Conservation (phyloP, 768 basidiomycete genomes). For the Boletus pseudo-olivaceus region DNA sequence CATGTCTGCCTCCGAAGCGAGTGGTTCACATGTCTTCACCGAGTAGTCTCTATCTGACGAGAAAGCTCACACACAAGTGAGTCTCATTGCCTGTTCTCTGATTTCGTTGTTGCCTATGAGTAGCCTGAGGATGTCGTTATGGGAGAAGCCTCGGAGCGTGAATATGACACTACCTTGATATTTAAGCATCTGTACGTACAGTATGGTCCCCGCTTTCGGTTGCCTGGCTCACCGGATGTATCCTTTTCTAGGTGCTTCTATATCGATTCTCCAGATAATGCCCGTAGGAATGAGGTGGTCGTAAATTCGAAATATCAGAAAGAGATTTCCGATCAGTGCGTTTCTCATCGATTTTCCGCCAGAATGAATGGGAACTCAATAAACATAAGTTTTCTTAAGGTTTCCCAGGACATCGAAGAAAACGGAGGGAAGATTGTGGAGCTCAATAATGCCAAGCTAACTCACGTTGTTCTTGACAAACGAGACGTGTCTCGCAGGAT, state of each 20-base stretch:
- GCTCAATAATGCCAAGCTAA: conserved; percentile 74
- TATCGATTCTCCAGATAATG: conserved; percentile 78
- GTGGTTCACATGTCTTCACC: not conserved
- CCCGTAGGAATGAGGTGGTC: conserved; percentile 57
- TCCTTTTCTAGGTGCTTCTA: conserved; percentile 70
- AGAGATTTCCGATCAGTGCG: conserved; percentile 53
- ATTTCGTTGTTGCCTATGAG: not conserved
- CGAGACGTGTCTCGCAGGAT: conserved; percentile 71
- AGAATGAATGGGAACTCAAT: not conserved
- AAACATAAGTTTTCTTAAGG: conserved; percentile 48
- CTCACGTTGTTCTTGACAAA: conserved; percentile 83
- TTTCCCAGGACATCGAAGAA: conserved; percentile 50
- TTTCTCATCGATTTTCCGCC: not conserved
- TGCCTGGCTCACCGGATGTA: not conserved
- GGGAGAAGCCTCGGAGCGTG: conserved; percentile 72
- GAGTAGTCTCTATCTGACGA: conserved; percentile 13
- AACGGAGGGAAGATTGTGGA: conserved; percentile 74
- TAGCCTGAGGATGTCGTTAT: conserved; percentile 46
- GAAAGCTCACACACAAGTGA: conserved; percentile 7
- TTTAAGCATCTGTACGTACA: conserved; percentile 75
- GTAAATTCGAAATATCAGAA: conserved; percentile 52
- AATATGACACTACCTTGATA: conserved; percentile 75
- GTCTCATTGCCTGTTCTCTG: not conserved
- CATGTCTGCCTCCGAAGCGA: not conserved
- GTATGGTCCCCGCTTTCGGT: not conserved